Evolutionary conservation across 768 basidiomycete species (phyloP), one percentile per base, ranked within the genome.

Genomic region (Sarcodon aspratus): DNA sequence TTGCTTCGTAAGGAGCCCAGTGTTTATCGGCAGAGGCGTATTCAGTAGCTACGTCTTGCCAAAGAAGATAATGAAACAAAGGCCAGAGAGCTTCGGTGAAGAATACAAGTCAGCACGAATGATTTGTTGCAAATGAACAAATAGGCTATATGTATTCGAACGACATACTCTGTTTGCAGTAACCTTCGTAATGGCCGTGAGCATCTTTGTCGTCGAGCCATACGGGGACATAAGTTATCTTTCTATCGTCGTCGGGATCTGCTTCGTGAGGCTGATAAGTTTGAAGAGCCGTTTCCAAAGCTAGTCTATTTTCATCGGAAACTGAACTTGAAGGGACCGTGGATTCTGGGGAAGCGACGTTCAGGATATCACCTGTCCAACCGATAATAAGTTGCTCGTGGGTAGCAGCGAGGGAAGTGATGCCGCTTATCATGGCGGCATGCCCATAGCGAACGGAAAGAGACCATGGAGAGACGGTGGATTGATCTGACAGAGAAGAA

Each of bases 51-150:
- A 93, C 90, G 62, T 98, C 96, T 63, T 95, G 93, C 87, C 94
- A 96, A 48, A 97, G 82, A 49, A 98, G 79, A 63, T 98, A 98
- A 68, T 98, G 96, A 78, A 98, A 96, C 37, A 97, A 70, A 1
- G 95, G 95, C 94, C 95, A 99, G 40, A 99, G 80, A 36, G 83
- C 92, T 95, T 58, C 0, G 21, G 15, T 11, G 21, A 44, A 12
- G 35, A 27, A 36, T 0, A 6, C 18, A 21, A 1, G 49, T 50
- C 17, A 9, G 13, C 3, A 46, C 5, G 12, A 18, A 40, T 17
- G 15, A 8, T 33, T n/a, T 33, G 50, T 49, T 44, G 48, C 45
- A 50, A 21, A 42, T 37, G 43, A 6, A 50, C 46, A 21, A 49
- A 53, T 47, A 37, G 50, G 51, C 50, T 48, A 38, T 40, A 12